Percentiles rank a stretch among this genome's conserved stretches.
Conservation (phyloP, 2,329 filamentous ascomycete species). For the Fusarium begoniae region DNA sequence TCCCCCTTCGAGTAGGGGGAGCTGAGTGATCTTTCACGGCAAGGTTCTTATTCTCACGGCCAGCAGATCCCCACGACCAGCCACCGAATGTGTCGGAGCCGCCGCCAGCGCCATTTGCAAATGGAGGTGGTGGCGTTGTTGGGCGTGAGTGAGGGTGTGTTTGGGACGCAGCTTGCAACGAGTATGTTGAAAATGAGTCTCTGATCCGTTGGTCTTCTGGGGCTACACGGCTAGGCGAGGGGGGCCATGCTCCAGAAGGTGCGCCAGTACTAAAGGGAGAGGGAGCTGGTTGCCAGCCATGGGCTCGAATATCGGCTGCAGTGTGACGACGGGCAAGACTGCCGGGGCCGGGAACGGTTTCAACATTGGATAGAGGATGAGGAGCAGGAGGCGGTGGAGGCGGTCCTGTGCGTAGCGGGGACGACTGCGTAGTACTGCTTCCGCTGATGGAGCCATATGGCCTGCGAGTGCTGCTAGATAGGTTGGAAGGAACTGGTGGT, state of each 20-base stretch:
- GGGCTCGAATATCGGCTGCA: conserved; percentile 91
- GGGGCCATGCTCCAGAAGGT: conserved; percentile 61
- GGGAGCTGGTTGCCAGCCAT: conserved; percentile 74
- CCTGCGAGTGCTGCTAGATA: conserved; percentile 78
- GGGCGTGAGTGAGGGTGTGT: conserved; percentile 60
- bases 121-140: conserved; percentile 62
- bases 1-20: conserved; percentile 65
- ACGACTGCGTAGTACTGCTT: conserved; percentile 69
- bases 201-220: conserved; percentile 65
- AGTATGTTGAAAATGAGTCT: conserved; percentile 66
- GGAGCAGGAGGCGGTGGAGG: conserved; percentile 71
- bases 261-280: conserved; percentile 72
- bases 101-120: conserved; percentile 54
- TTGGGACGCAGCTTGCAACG: conserved; percentile 57
- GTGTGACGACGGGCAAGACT: conserved; percentile 88
- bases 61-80: conserved; percentile 66
- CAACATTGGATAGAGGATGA: conserved; percentile 71
- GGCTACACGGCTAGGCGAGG: conserved; percentile 61
- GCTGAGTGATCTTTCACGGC: conserved; percentile 64
- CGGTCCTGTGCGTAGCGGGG: conserved; percentile 75
- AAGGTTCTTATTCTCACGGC: conserved; percentile 61
- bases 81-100: conserved; percentile 59
- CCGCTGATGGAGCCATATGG: conserved; percentile 90
- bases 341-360: conserved; percentile 70
- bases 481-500: conserved; percentile 81